Evolutionary conservation across 192 early-diverging fungal species (phyloP), one percentile per base, ranked within the genome.

Genomic region (Gonapodya sp.): DNA sequence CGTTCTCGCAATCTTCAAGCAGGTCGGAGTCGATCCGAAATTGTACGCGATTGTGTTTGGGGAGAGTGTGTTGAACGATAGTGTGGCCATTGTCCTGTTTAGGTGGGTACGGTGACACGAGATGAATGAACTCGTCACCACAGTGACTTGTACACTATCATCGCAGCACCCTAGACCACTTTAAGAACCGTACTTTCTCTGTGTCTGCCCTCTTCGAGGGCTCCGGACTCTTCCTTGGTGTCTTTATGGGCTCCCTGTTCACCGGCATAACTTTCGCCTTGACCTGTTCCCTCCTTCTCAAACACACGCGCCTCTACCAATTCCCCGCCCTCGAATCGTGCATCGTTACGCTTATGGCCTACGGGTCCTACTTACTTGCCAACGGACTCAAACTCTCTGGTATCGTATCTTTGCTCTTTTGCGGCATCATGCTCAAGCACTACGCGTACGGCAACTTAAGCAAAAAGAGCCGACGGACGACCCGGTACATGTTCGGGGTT

Each of bases 51-150:
- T 99, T 78, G 96, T 99, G 64, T 99, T 96, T 86, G 97, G 97
- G 36, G 97, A 99, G 83, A 94, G 92, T 34, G 88, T 98, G 36
- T 87, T 99, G 36, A 99, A 99, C 82, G 97, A 99, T 82, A 95
- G 95, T n/a, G 96, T 97, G 0, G 94, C 96, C 0, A 99, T 98
- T 84, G 97, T 98, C n/a, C 87, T 99, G 79, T 96, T 95, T 85
- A 91, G 91, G 88, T 85, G 78, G n/a, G 32, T 34, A 32, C 24
- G 14, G 81, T 36, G 35, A 75, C 36, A 34, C 31, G 35, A 18
- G 73, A 34, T 82, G 75, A 35, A 78, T 18, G 80, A 35, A 24
- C 33, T 24, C 31, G 31, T 18, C 86, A 87, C 14, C 91, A 92
- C 82, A 85, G 73, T 73, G 73, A 73, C 73, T n/a, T n/a, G n/a